A percentile compares a stretch with the other conserved stretches of the same genome.
These are phyloP conservation scores for Talaromyces funiculosus DNA, from an alignment of 2,329 filamentous ascomycete species.

Conservation along the genomic window DNA sequence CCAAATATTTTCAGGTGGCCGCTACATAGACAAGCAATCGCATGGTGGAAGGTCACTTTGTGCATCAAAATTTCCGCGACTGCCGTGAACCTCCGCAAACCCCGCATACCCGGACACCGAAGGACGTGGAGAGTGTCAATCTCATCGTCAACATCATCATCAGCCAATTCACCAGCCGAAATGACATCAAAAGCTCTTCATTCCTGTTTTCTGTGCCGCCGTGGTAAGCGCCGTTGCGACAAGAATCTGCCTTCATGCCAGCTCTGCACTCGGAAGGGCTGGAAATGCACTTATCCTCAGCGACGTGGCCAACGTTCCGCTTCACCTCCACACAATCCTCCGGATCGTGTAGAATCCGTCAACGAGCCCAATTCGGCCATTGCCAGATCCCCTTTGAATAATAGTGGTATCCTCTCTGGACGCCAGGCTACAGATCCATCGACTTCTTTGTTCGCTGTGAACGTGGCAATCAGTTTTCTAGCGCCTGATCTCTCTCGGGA, in stretches of 20 bases:
- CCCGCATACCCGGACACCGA: neutral
- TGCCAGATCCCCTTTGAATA: neutral
- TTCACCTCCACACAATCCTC: neutral
- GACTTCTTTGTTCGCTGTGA: neutral
- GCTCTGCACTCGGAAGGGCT: slow-evolving; percentile 6
- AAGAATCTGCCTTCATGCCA: slow-evolving; percentile 6
- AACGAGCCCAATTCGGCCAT: neutral
- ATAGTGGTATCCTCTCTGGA: neutral
- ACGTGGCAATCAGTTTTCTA: slow-evolving; percentile 2
- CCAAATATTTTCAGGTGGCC: no score
- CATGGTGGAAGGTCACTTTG: no score
- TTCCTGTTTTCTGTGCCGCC: slow-evolving; percentile 6
- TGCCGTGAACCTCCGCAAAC: neutral
- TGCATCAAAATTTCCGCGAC: neutral
- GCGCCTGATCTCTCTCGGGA: slow-evolving; percentile 5
- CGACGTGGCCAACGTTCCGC: slow-evolving; percentile 6
- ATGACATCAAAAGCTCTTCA: slow-evolving; percentile 1
- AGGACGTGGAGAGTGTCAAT: neutral
- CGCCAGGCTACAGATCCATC: neutral
- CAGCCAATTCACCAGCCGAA: neutral
- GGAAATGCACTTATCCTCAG: slow-evolving; percentile 5
- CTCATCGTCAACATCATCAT: neutral
- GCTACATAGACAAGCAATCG: no score
- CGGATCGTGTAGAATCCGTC: neutral
- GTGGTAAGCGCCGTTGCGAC: slow-evolving; percentile 9